Base-by-base conservation (phyloP, 2,329 filamentous ascomycete species). In the Thelonectria olida region DNA sequence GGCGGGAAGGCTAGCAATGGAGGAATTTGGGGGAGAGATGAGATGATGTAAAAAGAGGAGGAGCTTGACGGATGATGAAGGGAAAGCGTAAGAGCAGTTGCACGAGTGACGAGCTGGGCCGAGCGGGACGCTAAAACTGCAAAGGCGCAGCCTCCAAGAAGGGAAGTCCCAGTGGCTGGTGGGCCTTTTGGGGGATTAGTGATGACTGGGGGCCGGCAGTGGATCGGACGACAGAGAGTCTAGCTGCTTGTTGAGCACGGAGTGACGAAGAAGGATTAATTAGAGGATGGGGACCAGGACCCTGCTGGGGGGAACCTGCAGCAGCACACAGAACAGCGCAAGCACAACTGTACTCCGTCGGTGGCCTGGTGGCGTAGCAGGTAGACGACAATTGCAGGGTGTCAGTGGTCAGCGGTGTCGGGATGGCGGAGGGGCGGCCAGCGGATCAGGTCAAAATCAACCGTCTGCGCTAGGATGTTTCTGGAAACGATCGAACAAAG, bases 1-100 rank as follows among this genome's bases (percentile, higher is more conserved):
- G 47, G 62, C 31, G 57, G 39, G 48, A 39, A 53, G 42, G 31
- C 49, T 64, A 67, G 56, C 58, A 72, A 70, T 67, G 65, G 62
- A 45, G 62, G 61, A 55, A 53, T 23, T 51, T 27, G 42, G 55
- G 41, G 28, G 52, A 45, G 52, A 49, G 62, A 60, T 66, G 58
- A 39, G 38, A 60, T 62, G 60, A 60, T 67, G 56, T 71, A 67
- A 45, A 52, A 66, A 60, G 59, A 65, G 58, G 61, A 70, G 61
- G 56, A 58, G 61, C 61, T 64, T 20, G 22, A 25, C 60, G 59
- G 50, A 67, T 54, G 58, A 59, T 23, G 62, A 59, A 56, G 61
- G 55, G 36, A 48, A 53, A 45, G 58, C 58, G 55, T 52, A 57
- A 41, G 59, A 53, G 57, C 45, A 66, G 58, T 50, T 47, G 49